Evolutionary conservation across 345 rosid species (phyloP), one percentile per base, ranked within the genome.

Genomic region (Acer saccharum): DNA sequence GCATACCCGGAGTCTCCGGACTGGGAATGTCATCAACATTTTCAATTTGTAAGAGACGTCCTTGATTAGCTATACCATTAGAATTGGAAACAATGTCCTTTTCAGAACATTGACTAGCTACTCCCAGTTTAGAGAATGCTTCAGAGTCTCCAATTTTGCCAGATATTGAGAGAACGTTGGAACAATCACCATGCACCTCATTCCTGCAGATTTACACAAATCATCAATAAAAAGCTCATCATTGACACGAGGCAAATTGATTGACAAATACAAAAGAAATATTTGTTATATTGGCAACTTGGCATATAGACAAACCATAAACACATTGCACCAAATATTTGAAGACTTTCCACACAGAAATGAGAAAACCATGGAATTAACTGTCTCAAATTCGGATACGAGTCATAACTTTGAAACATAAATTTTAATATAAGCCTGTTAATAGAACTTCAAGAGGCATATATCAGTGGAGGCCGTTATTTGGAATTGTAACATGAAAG

Each of bases 1-100:
- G 84, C 80, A 77, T 81, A 43, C 94, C 96, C 10, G 96, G 98
- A 61, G 99, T 92, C 58, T 91, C 92, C 39, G 98, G 98, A 57
- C 91, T 87, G 52, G 71, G 86, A 84, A 88, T 80, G 76, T 86
- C 89, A 60, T 79, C 79, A 55, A 75, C 85, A 17, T 65, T 66
- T 74, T 81, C 84, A 74, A 58, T 41, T 48, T 62, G 69, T 60
- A 78, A 46, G 27, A 58, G 60, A 65, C 60, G 3, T 79, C 72
- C 86, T 65, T 70, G 48, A 70, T 79, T 81, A 58, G 29, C 73
- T 79, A 17, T 17, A 65, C 72, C 65, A 62, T 20, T 81, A 68
- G 76, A 64, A 76, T 64, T 75, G 65, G 73, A 75, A 75, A 71
- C 80, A 62, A 39, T 70, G 43, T 68, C 79, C 79, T 82, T 82